Conservation (phyloP, 495 filamentous ascomycete species). For the Amphirosellinia nigrospora region DNA sequence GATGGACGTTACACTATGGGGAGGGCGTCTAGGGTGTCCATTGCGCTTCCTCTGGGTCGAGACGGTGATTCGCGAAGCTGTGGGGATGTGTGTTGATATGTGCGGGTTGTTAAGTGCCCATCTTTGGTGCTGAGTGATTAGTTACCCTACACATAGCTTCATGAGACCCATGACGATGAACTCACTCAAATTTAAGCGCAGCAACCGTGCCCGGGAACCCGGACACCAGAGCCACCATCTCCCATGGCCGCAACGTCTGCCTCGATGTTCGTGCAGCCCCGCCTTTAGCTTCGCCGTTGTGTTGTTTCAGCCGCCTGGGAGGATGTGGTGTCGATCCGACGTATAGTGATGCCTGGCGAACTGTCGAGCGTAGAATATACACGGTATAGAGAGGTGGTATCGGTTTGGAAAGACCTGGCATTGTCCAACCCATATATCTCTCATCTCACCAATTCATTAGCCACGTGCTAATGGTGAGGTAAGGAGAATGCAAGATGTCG, state of each 20-base stretch:
- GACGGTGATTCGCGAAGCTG: constrained; percentile 57
- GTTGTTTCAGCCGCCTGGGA: constrained; percentile 78
- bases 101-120: constrained; percentile 93
- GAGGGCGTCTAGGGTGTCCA: constrained; percentile 58
- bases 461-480: neutral
- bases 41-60: constrained; percentile 45
- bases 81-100: constrained; percentile 71
- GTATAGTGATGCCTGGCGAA: constrained; percentile 69
- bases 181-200: constrained; percentile 94
- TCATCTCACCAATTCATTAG: neutral
- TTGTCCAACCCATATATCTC: constrained; percentile 25
- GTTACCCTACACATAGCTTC: neutral
- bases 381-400: constrained; percentile 64
- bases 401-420: constrained; percentile 50
- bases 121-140: constrained; percentile 50
- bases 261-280: constrained; percentile 79
- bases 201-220: constrained; percentile 87
- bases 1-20: constrained; percentile 63
- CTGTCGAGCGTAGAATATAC: constrained; percentile 87
- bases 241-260: constrained; percentile 78
- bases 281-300: constrained; percentile 81
- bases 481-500: neutral
- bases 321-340: constrained; percentile 93
- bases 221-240: constrained; percentile 86
- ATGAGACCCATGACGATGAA: constrained; percentile 4